Base-by-base conservation (phyloP, 116 monocot species). In the Posidonia oceanica region DNA sequence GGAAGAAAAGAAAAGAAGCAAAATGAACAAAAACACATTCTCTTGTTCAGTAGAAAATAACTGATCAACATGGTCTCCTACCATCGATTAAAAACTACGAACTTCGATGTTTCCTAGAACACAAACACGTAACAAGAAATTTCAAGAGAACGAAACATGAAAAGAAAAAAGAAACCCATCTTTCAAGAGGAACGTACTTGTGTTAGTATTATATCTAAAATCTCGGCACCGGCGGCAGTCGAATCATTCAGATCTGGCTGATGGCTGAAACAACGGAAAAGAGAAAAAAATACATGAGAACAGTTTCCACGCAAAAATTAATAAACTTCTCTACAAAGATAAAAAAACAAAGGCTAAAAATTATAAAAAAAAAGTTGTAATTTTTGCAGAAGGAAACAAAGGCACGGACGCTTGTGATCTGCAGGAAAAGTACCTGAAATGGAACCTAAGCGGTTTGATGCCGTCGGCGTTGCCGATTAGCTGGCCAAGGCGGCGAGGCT, bases 401-500 rank as follows among this genome's bases (percentile, higher is more conserved):
- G 8, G 16, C 7, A 39, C 39, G n/a, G 44, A 66, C 7, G n/a
- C 7, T n/a, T 40, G 40, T 6, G 17, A 20, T 17, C 39, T 11
- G 23, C 52, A 22, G 14, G 11, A 68, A 5, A 65, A 64, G 22
- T 59, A 75, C 75, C 75, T 59, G 14, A 48, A 22, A 16, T 37
- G 37, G 18, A 67, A 53, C 22, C 68, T 59, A 3, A 48, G 67
- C 13, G 75, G 75, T 69, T 61, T 68, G 54, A 63, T 75, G 44
- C 57, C 42, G 42, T 69, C 69, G 4, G 61, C 36, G 18, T 14
- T 36, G 39, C 44, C 44, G 37, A 64, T 64, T 21, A 75, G 40
- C 36, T 53, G 67, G 61, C 40, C 44, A 53, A 82, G 22, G 51
- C 83, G 73, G 11, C 76, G 68, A 5, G 83, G 83, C 14, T 70